Conservation (phyloP, 1,284 basidiomycete genomes). For the Wolfiporia cocos region DNA sequence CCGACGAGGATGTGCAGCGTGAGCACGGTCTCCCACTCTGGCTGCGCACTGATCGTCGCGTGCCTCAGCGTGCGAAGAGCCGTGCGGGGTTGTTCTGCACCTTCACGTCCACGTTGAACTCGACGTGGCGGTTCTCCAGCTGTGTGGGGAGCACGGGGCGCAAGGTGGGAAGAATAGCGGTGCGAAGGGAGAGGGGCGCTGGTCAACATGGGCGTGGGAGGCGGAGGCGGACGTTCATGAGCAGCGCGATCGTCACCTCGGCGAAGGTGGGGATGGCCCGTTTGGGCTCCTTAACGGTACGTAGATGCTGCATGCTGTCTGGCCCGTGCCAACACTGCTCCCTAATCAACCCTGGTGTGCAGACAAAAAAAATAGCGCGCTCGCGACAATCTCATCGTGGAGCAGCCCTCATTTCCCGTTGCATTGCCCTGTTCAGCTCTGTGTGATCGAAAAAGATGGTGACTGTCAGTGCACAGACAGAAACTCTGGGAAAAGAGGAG, state of each 20-base stretch:
- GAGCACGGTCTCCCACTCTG: constrained; percentile 74
- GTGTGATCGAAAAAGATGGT: too few relatives aligned
- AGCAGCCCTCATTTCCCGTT: too few relatives aligned
- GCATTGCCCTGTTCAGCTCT: too few relatives aligned
- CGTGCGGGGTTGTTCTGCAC: constrained; percentile 86
- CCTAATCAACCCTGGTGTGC: constrained; percentile 65
- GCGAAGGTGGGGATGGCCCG: constrained; percentile 87
- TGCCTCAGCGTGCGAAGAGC: constrained; percentile 87
- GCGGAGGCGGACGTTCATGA: constrained; percentile 74
- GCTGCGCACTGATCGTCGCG: constrained; percentile 61
- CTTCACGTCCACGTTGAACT: constrained; percentile 93
- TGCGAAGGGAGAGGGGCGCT: too few relatives aligned
- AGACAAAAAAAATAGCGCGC: too few relatives aligned
- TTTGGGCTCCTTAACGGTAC: constrained; percentile 76
- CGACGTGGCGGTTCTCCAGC: constrained; percentile 83
- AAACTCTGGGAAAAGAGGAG: too few relatives aligned
- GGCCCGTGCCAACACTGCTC: constrained; percentile 68
- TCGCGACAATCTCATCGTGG: too few relatives aligned
- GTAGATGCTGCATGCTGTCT: constrained; percentile 76
- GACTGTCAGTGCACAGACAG: too few relatives aligned
- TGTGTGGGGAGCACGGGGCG: constrained; percentile 24
- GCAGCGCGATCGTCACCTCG: constrained; percentile 74
- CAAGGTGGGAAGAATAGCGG: too few relatives aligned
- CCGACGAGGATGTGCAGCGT: constrained; percentile 90
- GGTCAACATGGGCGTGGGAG: too few relatives aligned